Evolutionary conservation across 257 asterid genomes (phyloP).

Genomic region (Primulina tabacum): DNA sequence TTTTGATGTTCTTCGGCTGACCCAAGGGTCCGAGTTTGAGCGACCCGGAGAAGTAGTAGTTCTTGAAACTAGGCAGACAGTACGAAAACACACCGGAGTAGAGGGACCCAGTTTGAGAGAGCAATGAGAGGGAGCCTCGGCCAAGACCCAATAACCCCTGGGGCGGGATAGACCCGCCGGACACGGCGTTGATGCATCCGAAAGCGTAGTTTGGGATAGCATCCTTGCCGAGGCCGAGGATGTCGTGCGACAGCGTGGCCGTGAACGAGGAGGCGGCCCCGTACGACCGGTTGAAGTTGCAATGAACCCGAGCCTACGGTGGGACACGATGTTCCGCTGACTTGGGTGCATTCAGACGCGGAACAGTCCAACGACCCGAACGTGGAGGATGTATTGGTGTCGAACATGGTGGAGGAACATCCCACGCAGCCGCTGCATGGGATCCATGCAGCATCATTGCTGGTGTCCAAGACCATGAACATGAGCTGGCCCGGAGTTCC

Average conservation of each 20-base stretch:
- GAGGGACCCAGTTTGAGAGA: slow-evolving; percentile 61
- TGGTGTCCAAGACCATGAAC: slow-evolving; percentile 87
- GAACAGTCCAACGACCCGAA: slow-evolving; percentile 63
- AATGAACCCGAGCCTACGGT: slow-evolving; percentile 44
- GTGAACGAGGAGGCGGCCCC: slow-evolving; percentile 68
- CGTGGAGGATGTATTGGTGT: slow-evolving; percentile 60
- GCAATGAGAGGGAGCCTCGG: slow-evolving; percentile 73
- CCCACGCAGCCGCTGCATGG: slow-evolving; percentile 85
- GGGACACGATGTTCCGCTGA: slow-evolving; percentile 60
- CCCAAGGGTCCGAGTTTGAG: slow-evolving; percentile 80
- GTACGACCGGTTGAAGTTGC: slow-evolving; percentile 70
- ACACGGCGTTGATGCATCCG: slow-evolving; percentile 61
- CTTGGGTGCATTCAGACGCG: slow-evolving; percentile 61
- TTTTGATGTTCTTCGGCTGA: slow-evolving; percentile 65
- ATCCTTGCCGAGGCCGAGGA: slow-evolving; percentile 52
- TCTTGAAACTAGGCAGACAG: slow-evolving; percentile 78
- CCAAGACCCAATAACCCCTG: slow-evolving; percentile 90
- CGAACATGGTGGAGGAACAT: slow-evolving; percentile 52
- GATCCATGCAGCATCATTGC: slow-evolving; percentile 80
- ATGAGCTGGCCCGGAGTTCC: slow-evolving; percentile 84
- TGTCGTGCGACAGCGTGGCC: slow-evolving; percentile 67
- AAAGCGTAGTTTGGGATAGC: slow-evolving; percentile 60
- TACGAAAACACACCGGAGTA: slow-evolving; percentile 77
- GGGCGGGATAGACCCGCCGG: slow-evolving; percentile 70
- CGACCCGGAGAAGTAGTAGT: slow-evolving; percentile 84